Evolutionary conservation across 352 stramenopile species (phyloP), one percentile per base, ranked within the genome.

Genomic region (Aphanomyces astaci): DNA sequence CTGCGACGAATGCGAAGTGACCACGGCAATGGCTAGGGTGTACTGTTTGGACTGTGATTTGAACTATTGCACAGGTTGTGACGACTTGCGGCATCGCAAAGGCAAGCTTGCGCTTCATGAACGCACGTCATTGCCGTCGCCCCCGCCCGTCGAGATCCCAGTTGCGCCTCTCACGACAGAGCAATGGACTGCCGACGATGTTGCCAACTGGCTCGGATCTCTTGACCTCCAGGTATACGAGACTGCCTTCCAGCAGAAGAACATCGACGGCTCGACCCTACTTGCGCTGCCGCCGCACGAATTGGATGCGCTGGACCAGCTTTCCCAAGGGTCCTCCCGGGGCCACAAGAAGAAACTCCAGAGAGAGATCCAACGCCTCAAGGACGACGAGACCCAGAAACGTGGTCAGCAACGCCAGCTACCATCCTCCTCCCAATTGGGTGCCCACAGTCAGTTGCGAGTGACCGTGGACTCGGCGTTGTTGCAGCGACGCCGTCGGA

Each of bases 341-440:
- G 80, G 80, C 1, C 79, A 89, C 52, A 90, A 90, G 71, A 90
- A 90, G 71, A 92, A 92, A 46, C 66, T 94, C 30, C 73, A 79
- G 66, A 80, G 85, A 5, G 85, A 94, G 67, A 82, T 89, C 56
- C 78, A 88, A 40, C 91, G 91, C 53, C 74, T 94, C n/a, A 77
- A 84, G 45, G 64, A 55, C 13, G 64, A 55, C 13, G 69, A 76
- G 22, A 40, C 15, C 72, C 4, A 46, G 56, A 0, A 9, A 66
- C 10, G 24, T 48, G 22, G 43, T 62, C 32, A 25, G 48, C 51
- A 53, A 64, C 27, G 53, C 66, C 39, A 36, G 40, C 17, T 24
- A 46, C 7, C 45, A 53, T 31, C 28, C 52, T 1, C 15, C 36
- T 0, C 24, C 40, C 7, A n/a, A n/a, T n/a, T n/a, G n/a, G n/a